phyloP scores from a whole-genome alignment of 2,329 filamentous ascomycete species.

The Sclerotinia borealis region DNA sequence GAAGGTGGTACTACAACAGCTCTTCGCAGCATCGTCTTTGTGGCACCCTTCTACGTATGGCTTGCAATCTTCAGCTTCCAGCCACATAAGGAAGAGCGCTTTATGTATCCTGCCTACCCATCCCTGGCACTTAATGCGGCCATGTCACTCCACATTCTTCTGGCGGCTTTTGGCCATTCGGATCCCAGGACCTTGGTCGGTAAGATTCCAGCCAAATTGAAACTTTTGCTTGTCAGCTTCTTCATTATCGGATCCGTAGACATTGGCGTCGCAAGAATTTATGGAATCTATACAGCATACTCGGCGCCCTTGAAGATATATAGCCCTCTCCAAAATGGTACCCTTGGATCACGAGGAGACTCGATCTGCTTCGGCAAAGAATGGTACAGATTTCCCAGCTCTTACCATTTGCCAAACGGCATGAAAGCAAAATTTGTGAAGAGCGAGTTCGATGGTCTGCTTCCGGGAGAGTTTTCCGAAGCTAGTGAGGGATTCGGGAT shows the following conservation, averaged over 20 bases:
- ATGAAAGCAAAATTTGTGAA: conserved; percentile 85
- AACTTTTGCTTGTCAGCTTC: conserved; percentile 55
- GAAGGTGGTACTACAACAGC: conserved; percentile 59
- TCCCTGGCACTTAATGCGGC: conserved; percentile 85
- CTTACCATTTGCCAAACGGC: conserved; percentile 79
- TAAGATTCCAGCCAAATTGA: conserved; percentile 69
- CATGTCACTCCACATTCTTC: conserved; percentile 72
- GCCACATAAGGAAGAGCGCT: conserved; percentile 95
- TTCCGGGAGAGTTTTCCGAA: conserved; percentile 87
- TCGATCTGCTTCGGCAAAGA: conserved; percentile 89
- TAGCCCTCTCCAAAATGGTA: conserved; percentile 51
- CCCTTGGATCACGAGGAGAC: conserved; percentile 54
- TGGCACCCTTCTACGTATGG: conserved; percentile 91
- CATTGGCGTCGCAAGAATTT: conserved; percentile 63
- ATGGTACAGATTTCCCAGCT: conserved; percentile 96
- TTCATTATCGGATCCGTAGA: conserved; percentile 59
- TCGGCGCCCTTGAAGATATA: conserved; percentile 72
- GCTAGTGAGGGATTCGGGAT: conserved; percentile 60
- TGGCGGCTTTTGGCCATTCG: conserved; percentile 66
- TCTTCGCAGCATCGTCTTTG: conserved; percentile 69
- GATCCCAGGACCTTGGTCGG: conserved; percentile 61
- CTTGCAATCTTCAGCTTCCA: conserved; percentile 84
- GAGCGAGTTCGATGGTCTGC: conserved; percentile 80
- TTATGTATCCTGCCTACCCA: conserved; percentile 97
- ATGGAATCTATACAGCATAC: conserved; percentile 76